Evolutionary conservation across 768 basidiomycete species (phyloP), one percentile per base, ranked within the genome.

Genomic region (Chiua virens): DNA sequence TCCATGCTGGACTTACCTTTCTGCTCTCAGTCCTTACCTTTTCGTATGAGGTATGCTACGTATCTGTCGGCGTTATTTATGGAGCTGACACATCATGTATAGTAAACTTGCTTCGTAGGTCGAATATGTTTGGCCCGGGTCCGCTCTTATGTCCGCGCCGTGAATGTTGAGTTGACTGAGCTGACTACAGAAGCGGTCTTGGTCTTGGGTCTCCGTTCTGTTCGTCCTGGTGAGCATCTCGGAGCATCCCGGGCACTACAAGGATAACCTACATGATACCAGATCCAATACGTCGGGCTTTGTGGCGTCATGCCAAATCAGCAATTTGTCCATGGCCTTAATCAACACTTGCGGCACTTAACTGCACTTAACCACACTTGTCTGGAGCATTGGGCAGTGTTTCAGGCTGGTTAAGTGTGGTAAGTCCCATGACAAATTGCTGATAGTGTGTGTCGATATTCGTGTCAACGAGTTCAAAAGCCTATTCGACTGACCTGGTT

Each of bases 241-340:
- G 34, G 15, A 11, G 28, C 44, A 2, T 8, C 17, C 4, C 15
- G 0, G 4, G 13, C 17, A 7, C 22, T 45, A 10, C 5, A 10
- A 13, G 9, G 15, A 20, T 35, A 10, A 55, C 18, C 32, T 0
- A 20, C 4, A 7, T 18, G 9, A 21, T 17, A 34, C 15, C 28
- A 60, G 59, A 23, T 42, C 18, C 59, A 59, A 18, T 61, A 61
- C 21, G 21, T 14, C 7, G 54, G 59, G 13, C 50, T 53, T 20
- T 53, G 41, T 9, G 13, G 11, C 7, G 25, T 44, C 20, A n/a
- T n/a, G n/a, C n/a, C n/a, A n/a, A n/a, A n/a, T n/a, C n/a, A n/a
- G n/a, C n/a, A n/a, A n/a, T n/a, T n/a, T n/a, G n/a, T n/a, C n/a
- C n/a, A n/a, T n/a, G n/a, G n/a, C n/a, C n/a, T n/a, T n/a, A n/a